Evolutionary conservation across 495 filamentous ascomycete species (phyloP), one percentile per base, ranked within the genome.

Genomic region (Trichoderma asperelloides): DNA sequence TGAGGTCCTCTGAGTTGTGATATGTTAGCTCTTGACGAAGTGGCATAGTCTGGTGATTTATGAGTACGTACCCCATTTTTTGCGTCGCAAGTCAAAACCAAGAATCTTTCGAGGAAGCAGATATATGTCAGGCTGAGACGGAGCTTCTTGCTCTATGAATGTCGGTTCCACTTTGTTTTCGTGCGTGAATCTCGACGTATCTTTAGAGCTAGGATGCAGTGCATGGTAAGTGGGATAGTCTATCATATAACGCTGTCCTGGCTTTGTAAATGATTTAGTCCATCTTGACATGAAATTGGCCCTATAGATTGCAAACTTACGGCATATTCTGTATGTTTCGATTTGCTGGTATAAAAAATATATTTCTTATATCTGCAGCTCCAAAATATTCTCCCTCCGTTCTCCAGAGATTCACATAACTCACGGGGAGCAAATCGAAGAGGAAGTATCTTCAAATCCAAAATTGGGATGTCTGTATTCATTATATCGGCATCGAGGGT

Each of bases 1-100:
- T 12, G 1, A 72, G 63, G 25, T 72, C 51, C 18, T 69, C 65
- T 69, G 16, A 18, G 12, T 25, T 25, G n/a, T 5, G n/a, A 27
- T 33, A 11, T 39, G 43, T 47, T 18, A 16, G 43, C 30, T 30
- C 15, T 6, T 18, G 13, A 39, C 6, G 7, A 27, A 2, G 7
- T 64, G 18, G 62, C 5, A 21, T 40, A 9, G 2, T 16, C 9
- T 63, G n/a, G n/a, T 39, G 37, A 41, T 39, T 18, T 13, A 1
- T 18, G 63, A 15, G 13, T 7, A 64, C 63, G 13, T 41, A 64
- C 63, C 63, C 63, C 63, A 64, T 37, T 15, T 39, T n/a, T 64
- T 43, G 3, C 37, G 13, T 15, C 33, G 63, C 12, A 64, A n/a
- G 5, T 64, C 23, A 18, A 41, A 64, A 15, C 63, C 63, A 18